Percentiles rank a stretch among this genome's conserved stretches.
Evolutionary conservation across 83 land plant genomes (phyloP).

Genomic region (Diphasiastrum complanatum): DNA sequence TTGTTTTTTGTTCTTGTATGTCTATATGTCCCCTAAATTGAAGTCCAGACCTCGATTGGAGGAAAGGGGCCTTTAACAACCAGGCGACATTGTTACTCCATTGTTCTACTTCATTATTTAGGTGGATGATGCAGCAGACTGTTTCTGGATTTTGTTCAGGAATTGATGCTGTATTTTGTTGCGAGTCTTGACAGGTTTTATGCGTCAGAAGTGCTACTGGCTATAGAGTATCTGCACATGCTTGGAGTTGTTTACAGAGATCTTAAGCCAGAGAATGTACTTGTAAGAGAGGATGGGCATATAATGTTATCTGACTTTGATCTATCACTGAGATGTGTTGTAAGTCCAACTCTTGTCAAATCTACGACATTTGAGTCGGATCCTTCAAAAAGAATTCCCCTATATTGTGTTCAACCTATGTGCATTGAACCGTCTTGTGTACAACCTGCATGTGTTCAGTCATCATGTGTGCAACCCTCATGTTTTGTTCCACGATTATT

Average conservation of each 20-base stretch:
- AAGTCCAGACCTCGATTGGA: no score
- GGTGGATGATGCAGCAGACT: no score
- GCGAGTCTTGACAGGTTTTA: conserved; percentile 86
- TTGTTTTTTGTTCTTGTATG: no score
- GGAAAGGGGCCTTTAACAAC: no score
- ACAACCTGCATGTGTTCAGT: conserved; percentile 44
- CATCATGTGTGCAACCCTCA: conserved; percentile 39
- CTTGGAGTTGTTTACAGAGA: conserved; percentile 43
- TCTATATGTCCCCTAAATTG: no score
- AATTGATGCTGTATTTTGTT: no score
- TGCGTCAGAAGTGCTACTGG: conserved; percentile 88
- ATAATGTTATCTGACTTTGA: conserved; percentile 67
- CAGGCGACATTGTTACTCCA: no score
- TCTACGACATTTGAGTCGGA: conserved; percentile 51
- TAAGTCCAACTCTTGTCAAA: conserved; percentile 83
- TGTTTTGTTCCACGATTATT: conserved; percentile 73
- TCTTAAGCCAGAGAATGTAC: conserved; percentile 91
- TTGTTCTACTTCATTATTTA: no score
- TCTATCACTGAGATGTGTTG: conserved; percentile 74
- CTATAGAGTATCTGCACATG: conserved; percentile 94
- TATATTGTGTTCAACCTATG: conserved; percentile 67
- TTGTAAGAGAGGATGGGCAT: conserved; percentile 95
- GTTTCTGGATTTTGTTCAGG: no score
- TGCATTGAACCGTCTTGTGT: conserved; percentile 60
- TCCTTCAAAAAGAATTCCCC: conserved; percentile 46